A percentile compares a stretch with the other conserved stretches of the same genome.
These are phyloP conservation scores for Mycena epipterygia DNA, from an alignment of 768 basidiomycete species.

Conservation along the genomic window DNA sequence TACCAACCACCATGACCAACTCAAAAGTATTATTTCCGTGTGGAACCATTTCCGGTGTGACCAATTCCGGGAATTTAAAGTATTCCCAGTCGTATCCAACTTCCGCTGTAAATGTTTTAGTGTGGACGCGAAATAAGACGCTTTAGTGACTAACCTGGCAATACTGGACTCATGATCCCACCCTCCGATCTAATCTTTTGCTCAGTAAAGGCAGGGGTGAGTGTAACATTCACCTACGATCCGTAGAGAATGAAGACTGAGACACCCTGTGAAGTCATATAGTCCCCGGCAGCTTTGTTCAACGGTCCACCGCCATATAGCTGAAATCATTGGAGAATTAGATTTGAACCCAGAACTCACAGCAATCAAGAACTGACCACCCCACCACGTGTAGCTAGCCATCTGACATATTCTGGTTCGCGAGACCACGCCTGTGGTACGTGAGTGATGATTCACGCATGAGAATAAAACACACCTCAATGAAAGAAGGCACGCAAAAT, in stretches of 20 bases:
- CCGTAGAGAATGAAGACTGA: constrained; percentile 49
- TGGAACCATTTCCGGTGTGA: constrained; percentile 45
- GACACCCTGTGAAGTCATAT: constrained; percentile 49
- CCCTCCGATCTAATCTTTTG: constrained; percentile 25
- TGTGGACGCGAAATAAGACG: neutral
- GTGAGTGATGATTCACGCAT: too few species aligned
- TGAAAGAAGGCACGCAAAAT: constrained; percentile 45
- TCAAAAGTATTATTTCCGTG: constrained; percentile 53
- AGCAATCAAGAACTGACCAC: constrained; percentile 18
- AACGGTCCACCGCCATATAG: constrained; percentile 53
- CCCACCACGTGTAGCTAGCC: constrained; percentile 19
- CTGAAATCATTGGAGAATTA: constrained; percentile 38
- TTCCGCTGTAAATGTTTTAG: neutral
- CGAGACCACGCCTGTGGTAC: too few species aligned
- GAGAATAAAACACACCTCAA: constrained; percentile 45
- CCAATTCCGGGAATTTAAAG: constrained; percentile 40
- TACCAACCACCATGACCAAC: constrained; percentile 52
- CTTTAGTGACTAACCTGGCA: constrained; percentile 26
- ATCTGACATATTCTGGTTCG: constrained; percentile 31
- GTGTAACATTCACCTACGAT: constrained; percentile 37
- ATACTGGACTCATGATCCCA: constrained; percentile 36
- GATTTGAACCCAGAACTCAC: neutral
- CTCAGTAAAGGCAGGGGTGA: neutral
- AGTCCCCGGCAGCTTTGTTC: constrained; percentile 49
- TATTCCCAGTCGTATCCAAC: constrained; percentile 35